Base-by-base conservation (phyloP, 2,329 filamentous ascomycete species). In the Monosporascus sp. region DNA sequence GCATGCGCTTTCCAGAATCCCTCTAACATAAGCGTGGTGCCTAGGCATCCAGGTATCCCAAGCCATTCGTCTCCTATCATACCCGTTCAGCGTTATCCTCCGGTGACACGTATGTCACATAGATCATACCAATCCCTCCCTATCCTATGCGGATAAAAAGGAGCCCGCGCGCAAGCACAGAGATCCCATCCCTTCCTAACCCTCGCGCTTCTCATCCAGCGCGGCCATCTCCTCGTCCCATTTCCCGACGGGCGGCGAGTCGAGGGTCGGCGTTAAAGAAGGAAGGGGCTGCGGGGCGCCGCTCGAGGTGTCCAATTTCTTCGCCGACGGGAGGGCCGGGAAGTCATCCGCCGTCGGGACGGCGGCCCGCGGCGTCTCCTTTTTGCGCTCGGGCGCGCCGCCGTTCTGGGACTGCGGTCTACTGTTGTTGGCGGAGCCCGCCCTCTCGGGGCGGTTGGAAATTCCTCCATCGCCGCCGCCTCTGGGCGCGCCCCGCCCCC, bases 151-250 rank as follows among this genome's bases (percentile, higher is more conserved):
- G 3, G 27, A 5, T 8, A 31, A 31, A 31, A 5, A 31, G 27
- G 9, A 31, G 27, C 27, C 27, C 9, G 27, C 27, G 27, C 27
- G 27, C 27, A 1, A 31, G 9, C 27, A 5, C 27, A 11, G 9
- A 31, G 9, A 31, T 5, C 27, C 27, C 27, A 31, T 31, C 27
- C 9, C 9, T 39, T 51, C 47, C 18, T 53, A 52, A 8, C 50
- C n/a, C 36, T 52, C 49, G 11, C 51, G 52, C 57, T 60, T 65
- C 56, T 51, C 73, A 25, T 81, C 77, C 14, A 77, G 66, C 5
- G 72, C 76, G 48, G 78, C 78, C 72, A 83, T 79, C 67, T 84
- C 81, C 37, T 84, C 81, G 49, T 78, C 81, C 81, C 81, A 83
- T 51, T 77, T 74, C 8, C 75, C 73, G 18, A 74, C 61, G 0